Percentiles rank a stretch among this genome's conserved stretches.
These are phyloP conservation scores for Dactylorhiza incarnata DNA, from an alignment of 106 monocot genomes.

Conservation along the genomic window DNA sequence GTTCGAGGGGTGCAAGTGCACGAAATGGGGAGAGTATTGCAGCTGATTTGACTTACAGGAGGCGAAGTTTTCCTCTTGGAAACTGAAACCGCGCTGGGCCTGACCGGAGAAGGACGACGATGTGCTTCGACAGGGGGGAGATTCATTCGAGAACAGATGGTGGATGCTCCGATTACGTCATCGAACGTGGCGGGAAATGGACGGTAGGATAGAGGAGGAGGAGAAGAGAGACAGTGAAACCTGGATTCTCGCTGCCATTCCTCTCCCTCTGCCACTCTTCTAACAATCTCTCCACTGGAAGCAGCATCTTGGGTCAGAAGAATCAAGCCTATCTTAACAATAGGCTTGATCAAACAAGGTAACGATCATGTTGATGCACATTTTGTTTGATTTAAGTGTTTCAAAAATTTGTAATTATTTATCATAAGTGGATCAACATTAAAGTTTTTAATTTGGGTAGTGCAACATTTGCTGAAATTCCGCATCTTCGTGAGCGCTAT, in stretches of 20 bases:
- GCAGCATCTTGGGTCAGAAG: too few relatives aligned
- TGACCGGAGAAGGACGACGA: conserved; percentile 8
- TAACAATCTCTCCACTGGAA: too few relatives aligned
- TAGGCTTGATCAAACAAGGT: too few relatives aligned
- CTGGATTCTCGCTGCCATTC: conserved; percentile 32
- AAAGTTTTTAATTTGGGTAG: too few relatives aligned
- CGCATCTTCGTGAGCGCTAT: too few relatives aligned
- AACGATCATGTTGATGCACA: too few relatives aligned
- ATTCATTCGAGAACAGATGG: background rate
- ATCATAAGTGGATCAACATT: too few relatives aligned
- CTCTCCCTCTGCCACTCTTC: too few relatives aligned
- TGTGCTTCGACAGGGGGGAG: background rate
- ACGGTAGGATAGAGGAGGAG: conserved; percentile 6
- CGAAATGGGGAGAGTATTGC: background rate
- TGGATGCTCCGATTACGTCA: background rate
- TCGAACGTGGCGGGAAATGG: background rate
- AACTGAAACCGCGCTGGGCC: conserved; percentile 34
- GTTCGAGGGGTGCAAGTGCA: background rate
- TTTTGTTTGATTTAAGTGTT: too few relatives aligned
- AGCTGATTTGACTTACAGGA: conserved; percentile 13
- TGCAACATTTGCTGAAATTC: too few relatives aligned
- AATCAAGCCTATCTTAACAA: too few relatives aligned
- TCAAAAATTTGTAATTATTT: too few relatives aligned
- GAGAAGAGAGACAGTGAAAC: conserved; percentile 10
- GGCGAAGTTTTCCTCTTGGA: conserved; percentile 23